Base-by-base conservation (phyloP, 345 rosid genomes). In the Limnanthes douglasii region DNA sequence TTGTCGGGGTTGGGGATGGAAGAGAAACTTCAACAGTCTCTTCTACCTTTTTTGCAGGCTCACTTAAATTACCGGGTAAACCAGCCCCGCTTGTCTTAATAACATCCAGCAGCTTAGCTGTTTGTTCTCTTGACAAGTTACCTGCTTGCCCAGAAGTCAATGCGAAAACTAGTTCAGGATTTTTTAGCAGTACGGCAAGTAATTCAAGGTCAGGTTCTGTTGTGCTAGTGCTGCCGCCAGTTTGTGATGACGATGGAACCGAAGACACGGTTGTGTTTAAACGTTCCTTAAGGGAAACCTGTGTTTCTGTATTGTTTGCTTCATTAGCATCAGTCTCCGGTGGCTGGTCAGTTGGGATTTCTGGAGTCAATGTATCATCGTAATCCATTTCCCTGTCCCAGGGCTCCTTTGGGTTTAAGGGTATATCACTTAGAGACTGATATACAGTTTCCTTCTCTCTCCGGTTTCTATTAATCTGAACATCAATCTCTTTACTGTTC, bases 381-480 rank as follows among this genome's bases (percentile, higher is more conserved):
- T 57, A 70, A 54, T 92, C 94, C 84, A 92, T 81, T 53, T 92
- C 96, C 11, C 61, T 39, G 60, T 85, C 99, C 96, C 99, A 92
- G 3, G 99, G 99, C 45, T 75, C 96, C 68, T 73, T 92, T 19
- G 99, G 93, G 34, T 85, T 78, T 19, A 46, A 58, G 8, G 96
- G 94, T 54, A 92, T 75, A 53, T 64, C 74, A 47, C 57, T 70
- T 19, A 46, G 42, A 11, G 62, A 37, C 21, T 36, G 58, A 45
- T 78, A 85, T 34, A 71, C 17, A 2, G 73, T 78, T 73, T 85
- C 96, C 46, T 54, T 71, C 62, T 85, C 99, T 3, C 99, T 74
- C 7, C 70, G 74, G 55, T 62, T 81, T 62, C 94, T 53, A 63
- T 73, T 85, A 65, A 41, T 75, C 78, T 85, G 88, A 53, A 65